Percentiles rank a stretch among this genome's conserved stretches.
These are phyloP conservation scores for Boletus edulis DNA, from an alignment of 768 basidiomycete species.

Conservation along the genomic window DNA sequence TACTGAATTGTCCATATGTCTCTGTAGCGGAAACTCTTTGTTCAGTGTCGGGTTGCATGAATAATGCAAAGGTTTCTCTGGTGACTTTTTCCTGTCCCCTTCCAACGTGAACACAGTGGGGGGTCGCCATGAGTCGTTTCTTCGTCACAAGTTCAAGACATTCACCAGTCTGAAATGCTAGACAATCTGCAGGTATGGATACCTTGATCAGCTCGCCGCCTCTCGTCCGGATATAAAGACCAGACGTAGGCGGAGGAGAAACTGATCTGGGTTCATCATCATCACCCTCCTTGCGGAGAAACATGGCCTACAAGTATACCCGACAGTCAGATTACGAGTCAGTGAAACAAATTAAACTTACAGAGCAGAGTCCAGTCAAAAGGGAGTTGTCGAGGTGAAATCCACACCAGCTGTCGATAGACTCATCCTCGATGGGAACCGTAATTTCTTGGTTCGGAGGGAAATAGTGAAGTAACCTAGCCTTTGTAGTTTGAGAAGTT, in stretches of 20 bases:
- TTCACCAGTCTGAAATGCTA: constrained; percentile 98
- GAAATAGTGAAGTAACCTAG: constrained; percentile 95
- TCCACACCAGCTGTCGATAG: constrained; percentile 90
- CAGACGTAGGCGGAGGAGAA: constrained; percentile 68
- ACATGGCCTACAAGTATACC: constrained; percentile 65
- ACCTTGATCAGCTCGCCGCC: constrained; percentile 79
- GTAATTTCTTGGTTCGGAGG: constrained; percentile 52
- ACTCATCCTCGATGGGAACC: constrained; percentile 49
- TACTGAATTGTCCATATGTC: constrained; percentile 91
- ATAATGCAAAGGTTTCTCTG: constrained; percentile 87
- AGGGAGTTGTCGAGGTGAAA: constrained; percentile 92
- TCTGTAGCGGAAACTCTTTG: constrained; percentile 64
- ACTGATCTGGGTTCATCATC: constrained; percentile 46
- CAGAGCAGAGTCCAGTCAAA: constrained; percentile 90
- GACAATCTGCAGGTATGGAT: constrained; percentile 76
- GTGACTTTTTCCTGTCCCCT: constrained; percentile 50
- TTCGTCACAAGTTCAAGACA: constrained; percentile 88
- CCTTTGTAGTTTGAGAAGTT: constrained; percentile 83
- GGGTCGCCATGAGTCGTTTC: constrained; percentile 81
- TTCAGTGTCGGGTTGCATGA: constrained; percentile 86
- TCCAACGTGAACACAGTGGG: constrained; percentile 88
- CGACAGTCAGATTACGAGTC: constrained; percentile 1
- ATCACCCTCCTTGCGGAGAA: constrained; percentile 51
- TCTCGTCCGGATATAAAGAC: constrained; percentile 89
- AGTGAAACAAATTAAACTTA: constrained; percentile 32